A percentile compares a stretch with the other conserved stretches of the same genome.
Conservation (phyloP, 495 filamentous ascomycete species). For the Cairneyella variabilis region DNA sequence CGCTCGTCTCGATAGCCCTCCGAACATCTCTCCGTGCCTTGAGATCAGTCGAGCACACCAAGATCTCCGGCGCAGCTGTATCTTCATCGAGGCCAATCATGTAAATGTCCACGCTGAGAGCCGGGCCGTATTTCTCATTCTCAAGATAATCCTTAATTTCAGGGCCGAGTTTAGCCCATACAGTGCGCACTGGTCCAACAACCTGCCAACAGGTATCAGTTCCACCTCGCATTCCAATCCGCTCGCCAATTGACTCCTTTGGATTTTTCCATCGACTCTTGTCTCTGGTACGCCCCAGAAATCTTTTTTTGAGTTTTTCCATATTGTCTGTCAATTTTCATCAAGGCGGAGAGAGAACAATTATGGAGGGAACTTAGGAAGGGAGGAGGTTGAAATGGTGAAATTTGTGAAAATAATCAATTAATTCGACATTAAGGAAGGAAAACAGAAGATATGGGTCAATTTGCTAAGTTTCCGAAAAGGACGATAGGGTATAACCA, state of each 20-base stretch:
- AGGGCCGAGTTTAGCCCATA: not conserved
- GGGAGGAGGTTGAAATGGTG: no score
- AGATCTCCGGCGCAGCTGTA: slow-evolving; percentile 6
- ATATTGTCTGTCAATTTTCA: not conserved
- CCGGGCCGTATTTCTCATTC: not conserved
- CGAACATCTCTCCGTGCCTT: not conserved
- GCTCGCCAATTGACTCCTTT: slow-evolving; percentile 2
- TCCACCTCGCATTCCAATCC: not conserved
- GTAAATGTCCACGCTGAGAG: not conserved
- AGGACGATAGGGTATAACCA: not conserved
- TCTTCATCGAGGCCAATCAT: slow-evolving; percentile 7
- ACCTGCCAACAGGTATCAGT: slow-evolving; percentile 5
- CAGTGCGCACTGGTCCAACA: not conserved
- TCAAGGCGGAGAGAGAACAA: not conserved
- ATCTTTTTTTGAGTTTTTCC: not conserved
- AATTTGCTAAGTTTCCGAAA: not conserved
- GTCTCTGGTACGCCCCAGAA: not conserved
- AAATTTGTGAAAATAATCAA: no score
- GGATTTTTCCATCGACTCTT: slow-evolving; percentile 4
- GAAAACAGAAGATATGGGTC: no score
- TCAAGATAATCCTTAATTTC: slow-evolving; percentile 3
- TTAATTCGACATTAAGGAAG: no score
- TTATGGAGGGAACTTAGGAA: not conserved
- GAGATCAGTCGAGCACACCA: slow-evolving; percentile 1
- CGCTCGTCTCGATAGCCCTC: slow-evolving; percentile 4